Evolutionary conservation across 495 filamentous ascomycete genomes (phyloP).

Genomic region (Xylaria sp.): DNA sequence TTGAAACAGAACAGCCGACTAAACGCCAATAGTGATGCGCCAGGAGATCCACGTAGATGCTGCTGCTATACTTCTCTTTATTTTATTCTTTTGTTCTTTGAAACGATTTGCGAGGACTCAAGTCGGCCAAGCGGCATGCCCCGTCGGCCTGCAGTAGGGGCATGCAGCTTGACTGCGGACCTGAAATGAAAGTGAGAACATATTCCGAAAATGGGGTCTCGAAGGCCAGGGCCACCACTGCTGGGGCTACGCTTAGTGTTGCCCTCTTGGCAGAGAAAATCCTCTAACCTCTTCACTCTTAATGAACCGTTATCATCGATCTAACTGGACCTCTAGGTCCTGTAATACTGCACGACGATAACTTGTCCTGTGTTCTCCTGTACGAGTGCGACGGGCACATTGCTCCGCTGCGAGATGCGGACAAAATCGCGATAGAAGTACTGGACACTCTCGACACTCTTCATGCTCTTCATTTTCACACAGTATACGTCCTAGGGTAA

Average conservation of each 20-base stretch:
- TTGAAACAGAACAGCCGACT: slow-evolving; percentile 9
- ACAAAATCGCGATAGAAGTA: background rate
- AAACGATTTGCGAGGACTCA: slow-evolving; percentile 23
- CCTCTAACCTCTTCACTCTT: background rate
- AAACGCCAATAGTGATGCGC: slow-evolving; percentile 32
- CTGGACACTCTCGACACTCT: background rate
- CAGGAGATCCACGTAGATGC: slow-evolving; percentile 23
- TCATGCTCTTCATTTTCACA: background rate
- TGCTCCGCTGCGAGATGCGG: background rate
- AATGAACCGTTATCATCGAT: slow-evolving; percentile 2
- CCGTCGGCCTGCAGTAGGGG: slow-evolving; percentile 34
- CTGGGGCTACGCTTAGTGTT: background rate
- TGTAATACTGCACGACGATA: background rate
- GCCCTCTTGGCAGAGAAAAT: slow-evolving; percentile 7
- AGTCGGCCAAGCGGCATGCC: slow-evolving; percentile 27
- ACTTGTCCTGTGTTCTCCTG: background rate
- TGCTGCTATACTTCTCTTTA: background rate
- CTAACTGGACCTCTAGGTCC: background rate
- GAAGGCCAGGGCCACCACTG: slow-evolving; percentile 13
- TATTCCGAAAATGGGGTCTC: slow-evolving; percentile 32
- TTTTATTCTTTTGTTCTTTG: slow-evolving; percentile 30
- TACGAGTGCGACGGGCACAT: background rate
- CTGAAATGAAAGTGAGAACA: slow-evolving; percentile 39
- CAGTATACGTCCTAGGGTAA: slow-evolving; percentile 4
- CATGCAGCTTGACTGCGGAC: slow-evolving; percentile 34